phyloP scores from a whole-genome alignment of 2,329 filamentous ascomycete species.

The Eutypa lata region DNA sequence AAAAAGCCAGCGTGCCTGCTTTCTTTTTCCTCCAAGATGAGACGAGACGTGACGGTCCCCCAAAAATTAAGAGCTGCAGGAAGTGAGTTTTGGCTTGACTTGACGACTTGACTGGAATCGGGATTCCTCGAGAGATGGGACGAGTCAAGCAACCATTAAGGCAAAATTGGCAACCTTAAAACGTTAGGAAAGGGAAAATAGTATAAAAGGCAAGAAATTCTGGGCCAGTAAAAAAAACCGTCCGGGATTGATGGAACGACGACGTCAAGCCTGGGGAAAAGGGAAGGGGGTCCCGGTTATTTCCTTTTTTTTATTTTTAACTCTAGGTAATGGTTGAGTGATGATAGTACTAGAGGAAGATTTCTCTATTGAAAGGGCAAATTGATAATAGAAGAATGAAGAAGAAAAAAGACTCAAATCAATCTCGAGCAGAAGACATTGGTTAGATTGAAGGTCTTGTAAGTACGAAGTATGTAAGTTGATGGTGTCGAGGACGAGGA shows the following conservation, averaged over 20 bases:
- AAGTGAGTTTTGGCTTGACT: constrained; percentile 6
- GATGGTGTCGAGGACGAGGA: neutral
- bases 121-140: neutral
- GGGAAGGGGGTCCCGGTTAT: neutral
- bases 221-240: constrained; percentile 11
- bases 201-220: constrained; percentile 2
- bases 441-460: neutral
- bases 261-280: neutral
- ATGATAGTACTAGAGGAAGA: neutral
- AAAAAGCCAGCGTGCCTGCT: constrained; percentile 20
- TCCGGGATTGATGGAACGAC: constrained; percentile 8
- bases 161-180: neutral
- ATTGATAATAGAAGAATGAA: neutral
- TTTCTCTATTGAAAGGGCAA: neutral
- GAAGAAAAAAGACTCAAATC: neutral
- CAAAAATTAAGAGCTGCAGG: constrained; percentile 9
- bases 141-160: neutral
- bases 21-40: constrained; percentile 5
- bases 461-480: neutral
- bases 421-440: neutral
- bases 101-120: constrained; percentile 5
- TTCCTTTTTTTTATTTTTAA: neutral
- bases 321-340: neutral
- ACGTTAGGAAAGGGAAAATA: constrained; percentile 8
- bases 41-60: no score